These are phyloP conservation scores for Hymenoscyphus scutula DNA, from an alignment of 2,329 filamentous ascomycete species.

Conservation along the genomic window DNA sequence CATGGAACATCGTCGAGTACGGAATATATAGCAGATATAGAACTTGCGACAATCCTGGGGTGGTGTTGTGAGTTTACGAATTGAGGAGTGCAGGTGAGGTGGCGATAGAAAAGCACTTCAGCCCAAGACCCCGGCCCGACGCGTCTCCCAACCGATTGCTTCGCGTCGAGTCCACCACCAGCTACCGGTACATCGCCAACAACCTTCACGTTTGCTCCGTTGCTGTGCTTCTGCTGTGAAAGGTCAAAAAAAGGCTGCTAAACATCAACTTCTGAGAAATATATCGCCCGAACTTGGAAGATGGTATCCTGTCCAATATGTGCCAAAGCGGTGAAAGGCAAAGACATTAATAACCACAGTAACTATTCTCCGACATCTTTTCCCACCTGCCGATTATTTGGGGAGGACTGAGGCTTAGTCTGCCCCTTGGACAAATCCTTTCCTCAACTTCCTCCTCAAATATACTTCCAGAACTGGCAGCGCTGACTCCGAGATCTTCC, in stretches of 20 bases:
- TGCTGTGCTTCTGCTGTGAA: neutral
- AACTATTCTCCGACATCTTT: too few relatives aligned
- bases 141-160: neutral
- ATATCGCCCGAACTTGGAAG: neutral
- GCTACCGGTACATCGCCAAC: neutral
- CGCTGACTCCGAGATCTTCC: too few relatives aligned
- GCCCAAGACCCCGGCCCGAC: neutral
- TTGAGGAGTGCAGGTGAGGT: neutral
- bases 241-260: neutral
- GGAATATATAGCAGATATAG: too few relatives aligned
- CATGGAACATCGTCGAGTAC: too few relatives aligned
- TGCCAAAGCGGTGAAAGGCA: constrained; percentile 65
- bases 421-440: too few relatives aligned
- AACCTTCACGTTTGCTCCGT: neutral
- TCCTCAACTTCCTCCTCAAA: too few relatives aligned
- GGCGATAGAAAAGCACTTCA: neutral
- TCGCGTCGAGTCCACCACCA: neutral
- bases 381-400: too few relatives aligned
- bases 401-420: too few relatives aligned
- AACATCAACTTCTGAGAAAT: too few relatives aligned
- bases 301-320: constrained; percentile 80
- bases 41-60: too few relatives aligned
- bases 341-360: constrained; percentile 79
- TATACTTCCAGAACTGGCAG: too few relatives aligned
- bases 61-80: neutral